Percentiles rank a stretch among this genome's conserved stretches.
phyloP scores from a whole-genome alignment of 495 filamentous ascomycete genomes.

The Parathielavia appendiculata region DNA sequence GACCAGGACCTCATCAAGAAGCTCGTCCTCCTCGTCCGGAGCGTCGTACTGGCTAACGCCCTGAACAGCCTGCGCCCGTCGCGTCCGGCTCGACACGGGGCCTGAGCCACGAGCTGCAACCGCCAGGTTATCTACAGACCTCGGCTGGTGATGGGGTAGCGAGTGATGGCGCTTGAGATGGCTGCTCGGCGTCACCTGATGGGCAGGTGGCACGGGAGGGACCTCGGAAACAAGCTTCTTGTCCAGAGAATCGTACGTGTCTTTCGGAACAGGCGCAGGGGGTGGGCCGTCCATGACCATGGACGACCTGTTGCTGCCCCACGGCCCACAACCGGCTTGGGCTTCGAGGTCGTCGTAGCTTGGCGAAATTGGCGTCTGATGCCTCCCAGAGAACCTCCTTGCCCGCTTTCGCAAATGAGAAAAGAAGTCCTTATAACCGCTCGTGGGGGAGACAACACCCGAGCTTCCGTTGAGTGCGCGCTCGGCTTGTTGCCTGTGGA shows the following conservation, averaged over 20 bases:
- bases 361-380: constrained; percentile 69
- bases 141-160: constrained; percentile 62
- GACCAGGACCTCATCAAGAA: constrained; percentile 73
- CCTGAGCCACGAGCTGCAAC: constrained; percentile 47
- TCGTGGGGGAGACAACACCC: constrained; percentile 57
- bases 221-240: constrained; percentile 63
- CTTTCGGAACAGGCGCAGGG: constrained; percentile 48
- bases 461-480: constrained; percentile 79
- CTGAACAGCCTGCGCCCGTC: constrained; percentile 71
- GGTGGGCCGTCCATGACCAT: constrained; percentile 67
- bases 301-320: constrained; percentile 77
- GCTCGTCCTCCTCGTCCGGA: constrained; percentile 93
- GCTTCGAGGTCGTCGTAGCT: constrained; percentile 82
- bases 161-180: constrained; percentile 67
- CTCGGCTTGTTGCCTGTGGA: constrained; percentile 87
- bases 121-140: constrained; percentile 59
- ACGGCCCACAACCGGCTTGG: constrained; percentile 84
- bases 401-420: constrained; percentile 94
- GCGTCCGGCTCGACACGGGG: constrained; percentile 76
- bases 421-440: constrained; percentile 88
- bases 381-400: constrained; percentile 83
- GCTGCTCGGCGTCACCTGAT: constrained; percentile 48
- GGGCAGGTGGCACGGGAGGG: constrained; percentile 51
- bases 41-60: constrained; percentile 85
- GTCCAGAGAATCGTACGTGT: constrained; percentile 65